These are phyloP conservation scores for Phytophthora kernoviae DNA, from an alignment of 352 stramenopile species.

Conservation along the genomic window DNA sequence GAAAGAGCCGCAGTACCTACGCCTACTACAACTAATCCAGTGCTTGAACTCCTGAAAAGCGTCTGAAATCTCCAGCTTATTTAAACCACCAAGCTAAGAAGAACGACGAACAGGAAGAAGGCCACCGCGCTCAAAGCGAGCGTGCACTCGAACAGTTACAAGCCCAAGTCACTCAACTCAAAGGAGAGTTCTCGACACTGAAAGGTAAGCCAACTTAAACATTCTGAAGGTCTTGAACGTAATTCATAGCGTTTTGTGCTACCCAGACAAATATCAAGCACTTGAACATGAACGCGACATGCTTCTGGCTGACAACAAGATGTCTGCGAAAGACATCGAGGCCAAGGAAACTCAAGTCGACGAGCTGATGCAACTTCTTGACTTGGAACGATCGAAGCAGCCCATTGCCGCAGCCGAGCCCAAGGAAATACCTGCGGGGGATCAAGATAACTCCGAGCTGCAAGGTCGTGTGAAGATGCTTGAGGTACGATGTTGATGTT, in stretches of 20 bases:
- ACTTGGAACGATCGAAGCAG: slow-evolving; percentile 19
- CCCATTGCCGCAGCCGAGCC: background rate
- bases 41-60: background rate
- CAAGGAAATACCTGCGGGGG: background rate
- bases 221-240: background rate
- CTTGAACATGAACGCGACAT: slow-evolving; percentile 27
- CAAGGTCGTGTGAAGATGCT: slow-evolving; percentile 60
- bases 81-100: background rate
- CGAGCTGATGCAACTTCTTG: slow-evolving; percentile 40
- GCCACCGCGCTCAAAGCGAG: slow-evolving; percentile 2
- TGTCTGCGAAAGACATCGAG: slow-evolving; percentile 22
- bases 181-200: slow-evolving; percentile 23
- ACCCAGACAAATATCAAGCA: slow-evolving; percentile 35
- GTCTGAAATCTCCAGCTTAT: background rate
- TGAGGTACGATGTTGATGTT: slow-evolving; percentile 43
- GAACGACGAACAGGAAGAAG: background rate
- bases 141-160: slow-evolving; percentile 12
- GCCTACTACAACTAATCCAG: background rate
- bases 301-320: slow-evolving; percentile 6
- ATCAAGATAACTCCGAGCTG: slow-evolving; percentile 28
- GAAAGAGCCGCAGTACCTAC: slow-evolving; percentile 3
- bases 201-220: slow-evolving; percentile 14
- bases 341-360: slow-evolving; percentile 43
- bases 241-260: background rate
- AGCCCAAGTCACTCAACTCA: slow-evolving; percentile 19